These are phyloP conservation scores for Adansonia gregorii DNA, from an alignment of 441 rosid genomes.

Conservation along the genomic window DNA sequence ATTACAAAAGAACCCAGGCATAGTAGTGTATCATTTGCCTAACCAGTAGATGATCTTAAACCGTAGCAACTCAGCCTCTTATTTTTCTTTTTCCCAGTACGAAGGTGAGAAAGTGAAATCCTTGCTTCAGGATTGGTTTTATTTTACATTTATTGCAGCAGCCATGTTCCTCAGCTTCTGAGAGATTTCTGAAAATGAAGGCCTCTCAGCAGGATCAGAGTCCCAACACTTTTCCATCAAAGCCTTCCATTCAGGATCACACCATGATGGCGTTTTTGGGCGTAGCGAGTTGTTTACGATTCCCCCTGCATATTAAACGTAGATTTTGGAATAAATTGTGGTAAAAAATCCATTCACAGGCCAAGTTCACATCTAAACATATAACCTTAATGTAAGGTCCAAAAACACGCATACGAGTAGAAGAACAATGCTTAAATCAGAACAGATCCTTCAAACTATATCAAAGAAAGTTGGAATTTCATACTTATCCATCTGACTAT, in stretches of 20 bases:
- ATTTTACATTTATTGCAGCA: constrained; percentile 83
- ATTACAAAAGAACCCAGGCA: constrained; percentile 26
- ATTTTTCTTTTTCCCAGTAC: constrained; percentile 26
- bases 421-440: not conserved
- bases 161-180: constrained; percentile 89
- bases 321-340: constrained; percentile 6
- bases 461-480: not conserved
- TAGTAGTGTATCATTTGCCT: constrained; percentile 35
- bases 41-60: constrained; percentile 32
- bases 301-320: constrained; percentile 60
- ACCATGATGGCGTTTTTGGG: constrained; percentile 92
- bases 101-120: constrained; percentile 29
- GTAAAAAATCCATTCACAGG: not conserved
- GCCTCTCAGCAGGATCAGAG: constrained; percentile 79
- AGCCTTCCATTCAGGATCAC: constrained; percentile 95
- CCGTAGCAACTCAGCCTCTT: constrained; percentile 1
- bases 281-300: constrained; percentile 91
- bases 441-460: not conserved
- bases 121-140: constrained; percentile 25
- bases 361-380: constrained; percentile 17
- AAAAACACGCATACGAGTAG: not conserved
- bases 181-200: constrained; percentile 81
- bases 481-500: not conserved
- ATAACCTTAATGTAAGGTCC: not conserved
- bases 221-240: constrained; percentile 92